Percentiles rank a stretch among this genome's conserved stretches.
These are phyloP conservation scores for Epichloe baconii DNA, from an alignment of 2,329 filamentous ascomycete species.

Conservation along the genomic window DNA sequence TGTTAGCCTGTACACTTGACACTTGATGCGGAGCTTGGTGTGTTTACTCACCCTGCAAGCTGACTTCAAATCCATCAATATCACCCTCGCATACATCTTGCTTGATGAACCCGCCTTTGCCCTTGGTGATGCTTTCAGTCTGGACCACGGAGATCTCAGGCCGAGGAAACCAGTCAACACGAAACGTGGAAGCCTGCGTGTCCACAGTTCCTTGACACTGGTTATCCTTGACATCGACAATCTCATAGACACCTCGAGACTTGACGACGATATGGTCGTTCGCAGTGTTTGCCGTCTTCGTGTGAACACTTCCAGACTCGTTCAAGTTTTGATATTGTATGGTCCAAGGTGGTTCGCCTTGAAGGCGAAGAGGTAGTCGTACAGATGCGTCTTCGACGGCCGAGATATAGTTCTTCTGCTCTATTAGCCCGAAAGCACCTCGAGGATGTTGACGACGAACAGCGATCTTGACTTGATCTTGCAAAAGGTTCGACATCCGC, in stretches of 20 bases:
- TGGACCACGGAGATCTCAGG: conserved; percentile 58
- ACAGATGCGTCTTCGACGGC: conserved; percentile 65
- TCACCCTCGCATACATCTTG: conserved; percentile 87
- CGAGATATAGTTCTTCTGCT: conserved; percentile 61
- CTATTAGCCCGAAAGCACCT: conserved; percentile 72
- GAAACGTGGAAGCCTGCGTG: conserved; percentile 57
- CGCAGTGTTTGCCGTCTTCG: conserved; percentile 35
- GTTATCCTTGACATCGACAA: conserved; percentile 63
- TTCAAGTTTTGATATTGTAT: conserved; percentile 62
- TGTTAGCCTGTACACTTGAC: conserved; percentile 16
- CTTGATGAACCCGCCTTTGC: conserved; percentile 50
- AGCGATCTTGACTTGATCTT: conserved; percentile 72
- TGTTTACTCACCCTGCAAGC: conserved; percentile 51
- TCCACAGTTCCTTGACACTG: conserved; percentile 77
- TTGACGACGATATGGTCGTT: conserved; percentile 60
- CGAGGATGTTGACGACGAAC: conserved; percentile 83
- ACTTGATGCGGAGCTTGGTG: neutral
- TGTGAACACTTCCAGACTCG: conserved; percentile 30
- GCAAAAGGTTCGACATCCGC: conserved; percentile 77
- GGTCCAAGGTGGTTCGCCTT: conserved; percentile 75
- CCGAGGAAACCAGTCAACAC: conserved; percentile 73
- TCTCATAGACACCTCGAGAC: conserved; percentile 63
- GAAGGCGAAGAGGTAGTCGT: conserved; percentile 68
- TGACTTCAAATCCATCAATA: conserved; percentile 75
- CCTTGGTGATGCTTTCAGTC: conserved; percentile 43